phyloP scores from a whole-genome alignment of 2,329 filamentous ascomycete genomes.

The Scleromitrula shiraiana region DNA sequence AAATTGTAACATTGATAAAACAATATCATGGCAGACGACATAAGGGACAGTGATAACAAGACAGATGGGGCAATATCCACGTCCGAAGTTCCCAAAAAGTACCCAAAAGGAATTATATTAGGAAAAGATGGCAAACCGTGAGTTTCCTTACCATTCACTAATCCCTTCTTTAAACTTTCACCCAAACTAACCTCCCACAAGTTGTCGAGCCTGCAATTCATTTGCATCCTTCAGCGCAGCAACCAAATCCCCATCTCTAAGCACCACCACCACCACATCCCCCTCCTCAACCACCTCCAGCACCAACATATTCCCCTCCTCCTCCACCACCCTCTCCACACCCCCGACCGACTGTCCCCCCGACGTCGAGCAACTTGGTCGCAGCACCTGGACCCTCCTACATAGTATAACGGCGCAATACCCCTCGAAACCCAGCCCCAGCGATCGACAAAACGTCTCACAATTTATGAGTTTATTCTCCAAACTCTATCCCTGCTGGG shows the following conservation, averaged over 20 bases:
- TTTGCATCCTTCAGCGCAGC: slow-evolving; percentile 52
- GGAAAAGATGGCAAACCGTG: slow-evolving; percentile 81
- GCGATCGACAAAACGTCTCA: slow-evolving; percentile 67
- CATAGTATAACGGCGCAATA: slow-evolving; percentile 88
- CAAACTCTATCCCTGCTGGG: slow-evolving; percentile 89
- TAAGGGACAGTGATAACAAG: slow-evolving; percentile 18
- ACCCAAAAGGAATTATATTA: slow-evolving; percentile 65
- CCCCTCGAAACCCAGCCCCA: slow-evolving; percentile 57
- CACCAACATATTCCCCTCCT: slow-evolving; percentile 26
- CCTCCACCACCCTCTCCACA: slow-evolving; percentile 32
- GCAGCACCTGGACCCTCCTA: slow-evolving; percentile 85
- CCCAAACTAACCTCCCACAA: slow-evolving; percentile 29
- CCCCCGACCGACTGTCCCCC: slow-evolving; percentile 69
- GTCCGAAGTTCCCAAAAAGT: slow-evolving; percentile 34
- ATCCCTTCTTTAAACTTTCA: not conserved
- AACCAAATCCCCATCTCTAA: slow-evolving; percentile 35
- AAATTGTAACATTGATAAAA: too few relatives aligned
- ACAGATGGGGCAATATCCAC: slow-evolving; percentile 6
- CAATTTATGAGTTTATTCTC: slow-evolving; percentile 76
- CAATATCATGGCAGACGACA: slow-evolving; percentile 25
- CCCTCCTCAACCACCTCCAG: slow-evolving; percentile 16
- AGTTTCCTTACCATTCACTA: slow-evolving; percentile 30
- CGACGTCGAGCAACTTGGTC: slow-evolving; percentile 80
- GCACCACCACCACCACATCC: slow-evolving; percentile 12
- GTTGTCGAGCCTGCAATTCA: slow-evolving; percentile 65